Evolutionary conservation across 2,329 filamentous ascomycete genomes (phyloP), one percentile per base, ranked within the genome.

Genomic region (Elsinoe arachidis): DNA sequence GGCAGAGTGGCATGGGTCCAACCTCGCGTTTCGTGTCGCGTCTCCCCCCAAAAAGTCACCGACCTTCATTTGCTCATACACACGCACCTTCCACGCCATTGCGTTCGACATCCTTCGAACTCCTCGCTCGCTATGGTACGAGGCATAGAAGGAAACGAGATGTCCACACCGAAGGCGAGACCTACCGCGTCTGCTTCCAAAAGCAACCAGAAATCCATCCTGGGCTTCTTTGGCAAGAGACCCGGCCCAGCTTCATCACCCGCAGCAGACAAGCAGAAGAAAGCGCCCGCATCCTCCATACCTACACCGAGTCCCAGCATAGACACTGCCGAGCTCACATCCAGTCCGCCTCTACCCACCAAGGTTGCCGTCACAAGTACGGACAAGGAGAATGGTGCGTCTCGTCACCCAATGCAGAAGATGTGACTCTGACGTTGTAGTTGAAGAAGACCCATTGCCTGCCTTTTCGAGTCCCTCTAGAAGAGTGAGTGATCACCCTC

Each of bases 241-340:
- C 62, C 73, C 41, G 63, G 62, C 19, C 68, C 63, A 60, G 61
- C 64, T 58, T 76, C 76, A 15, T 74, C 77, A 23, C 76, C 77
- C 12, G 71, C 68, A 59, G 66, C 69, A 35, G 69, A 69, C 19
- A 68, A 70, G 3, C 61, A 61, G 7, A 67, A 65, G 55, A 67
- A 70, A 39, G 59, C 66, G 56, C 59, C 64, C 49, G 59, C 66
- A 62, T 21, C 66, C 34, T 53, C 46, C 10, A 77, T 77, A 59
- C 74, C 85, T 59, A 91, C 89, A 0, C 89, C 90, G 2, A 81
- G 86, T 5, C 86, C 90, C 4, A 95, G 88, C 70, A 95, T 90
- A 71, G 89, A 95, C 71, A 80, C 80, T 12, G 44, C 87, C 0
- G 88, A 89, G 3, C 33, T 38, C 11, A 80, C 87, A 5, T 87